phyloP scores from a whole-genome alignment of 306 rosid species.

The Quillaja saponaria region DNA sequence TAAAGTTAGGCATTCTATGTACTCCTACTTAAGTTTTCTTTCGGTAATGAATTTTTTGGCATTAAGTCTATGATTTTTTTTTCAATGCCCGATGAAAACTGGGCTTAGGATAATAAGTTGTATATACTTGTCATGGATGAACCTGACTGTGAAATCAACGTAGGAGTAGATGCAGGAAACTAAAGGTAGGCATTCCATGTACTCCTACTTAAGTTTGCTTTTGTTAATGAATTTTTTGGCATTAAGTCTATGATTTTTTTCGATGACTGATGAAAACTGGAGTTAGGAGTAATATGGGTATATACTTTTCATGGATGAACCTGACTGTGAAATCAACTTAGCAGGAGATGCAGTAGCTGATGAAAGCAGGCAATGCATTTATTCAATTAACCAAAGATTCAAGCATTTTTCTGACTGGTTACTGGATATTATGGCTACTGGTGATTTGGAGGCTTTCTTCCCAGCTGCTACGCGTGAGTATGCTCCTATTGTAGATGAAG shows the following conservation, averaged over 20 bases:
- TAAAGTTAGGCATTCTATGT: background rate
- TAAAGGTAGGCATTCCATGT: too few relatives aligned
- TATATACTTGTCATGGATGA: constrained; percentile 1
- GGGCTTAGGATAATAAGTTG: background rate
- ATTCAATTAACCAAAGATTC: constrained; percentile 73
- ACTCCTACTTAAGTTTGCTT: constrained; percentile 1
- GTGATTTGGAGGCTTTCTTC: constrained; percentile 87
- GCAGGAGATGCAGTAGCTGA: constrained; percentile 49
- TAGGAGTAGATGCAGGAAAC: constrained; percentile 52
- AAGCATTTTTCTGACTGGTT: constrained; percentile 92
- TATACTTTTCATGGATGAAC: constrained; percentile 8
- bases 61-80: background rate
- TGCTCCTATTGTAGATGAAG: constrained; percentile 85
- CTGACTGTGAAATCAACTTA: constrained; percentile 35
- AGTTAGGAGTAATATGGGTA: background rate
- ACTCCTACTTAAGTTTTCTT: background rate
- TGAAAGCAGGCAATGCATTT: constrained; percentile 60
- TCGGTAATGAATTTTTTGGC: constrained; percentile 5
- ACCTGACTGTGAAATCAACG: constrained; percentile 35
- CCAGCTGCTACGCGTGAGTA: constrained; percentile 97
- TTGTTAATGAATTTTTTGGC: constrained; percentile 5
- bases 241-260: constrained; percentile 2
- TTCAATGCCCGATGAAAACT: constrained; percentile 16
- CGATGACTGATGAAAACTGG: constrained; percentile 14
- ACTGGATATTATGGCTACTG: constrained; percentile 83